Conservation (phyloP, 176 grass and related monocot species). For the Canna indica region DNA sequence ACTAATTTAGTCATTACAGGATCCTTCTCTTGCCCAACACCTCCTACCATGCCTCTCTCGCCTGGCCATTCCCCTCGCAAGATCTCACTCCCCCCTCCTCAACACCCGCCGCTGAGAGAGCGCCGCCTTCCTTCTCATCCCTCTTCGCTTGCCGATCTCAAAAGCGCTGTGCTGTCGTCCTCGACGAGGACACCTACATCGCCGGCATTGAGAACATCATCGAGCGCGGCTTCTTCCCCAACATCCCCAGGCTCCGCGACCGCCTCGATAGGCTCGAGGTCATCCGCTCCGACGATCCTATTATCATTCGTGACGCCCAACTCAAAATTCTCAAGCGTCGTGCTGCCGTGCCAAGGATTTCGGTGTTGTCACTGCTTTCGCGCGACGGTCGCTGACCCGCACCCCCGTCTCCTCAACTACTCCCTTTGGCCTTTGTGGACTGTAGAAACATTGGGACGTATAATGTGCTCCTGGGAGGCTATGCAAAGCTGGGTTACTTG, state of each 20-base stretch:
- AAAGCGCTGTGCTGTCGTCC: constrained; percentile 49
- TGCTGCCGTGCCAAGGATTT: neutral
- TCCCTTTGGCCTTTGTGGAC: constrained; percentile 20
- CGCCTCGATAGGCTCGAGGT: constrained; percentile 93
- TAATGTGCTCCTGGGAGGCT: constrained; percentile 9
- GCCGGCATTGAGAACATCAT: constrained; percentile 71
- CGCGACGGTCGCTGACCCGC: constrained; percentile 15
- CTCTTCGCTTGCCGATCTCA: constrained; percentile 14
- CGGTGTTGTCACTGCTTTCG: neutral
- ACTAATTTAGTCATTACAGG: too few relatives aligned
- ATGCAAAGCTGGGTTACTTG: constrained; percentile 6
- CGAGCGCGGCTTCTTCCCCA: constrained; percentile 92
- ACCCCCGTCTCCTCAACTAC: constrained; percentile 52
- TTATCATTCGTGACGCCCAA: constrained; percentile 75
- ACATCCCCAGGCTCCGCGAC: constrained; percentile 74
- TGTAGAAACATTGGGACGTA: constrained; percentile 13
- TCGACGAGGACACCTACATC: constrained; percentile 88
- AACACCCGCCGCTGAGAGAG: neutral
- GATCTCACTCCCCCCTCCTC: constrained; percentile 8
- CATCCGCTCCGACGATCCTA: constrained; percentile 60
- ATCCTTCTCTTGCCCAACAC: too few relatives aligned
- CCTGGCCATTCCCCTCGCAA: constrained; percentile 79
- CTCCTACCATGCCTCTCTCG: constrained; percentile 66
- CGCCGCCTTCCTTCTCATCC: neutral
- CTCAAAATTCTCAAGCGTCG: constrained; percentile 90